Base-by-base conservation (phyloP, 2,329 filamentous ascomycete genomes). In the Fusarium equiseti region DNA sequence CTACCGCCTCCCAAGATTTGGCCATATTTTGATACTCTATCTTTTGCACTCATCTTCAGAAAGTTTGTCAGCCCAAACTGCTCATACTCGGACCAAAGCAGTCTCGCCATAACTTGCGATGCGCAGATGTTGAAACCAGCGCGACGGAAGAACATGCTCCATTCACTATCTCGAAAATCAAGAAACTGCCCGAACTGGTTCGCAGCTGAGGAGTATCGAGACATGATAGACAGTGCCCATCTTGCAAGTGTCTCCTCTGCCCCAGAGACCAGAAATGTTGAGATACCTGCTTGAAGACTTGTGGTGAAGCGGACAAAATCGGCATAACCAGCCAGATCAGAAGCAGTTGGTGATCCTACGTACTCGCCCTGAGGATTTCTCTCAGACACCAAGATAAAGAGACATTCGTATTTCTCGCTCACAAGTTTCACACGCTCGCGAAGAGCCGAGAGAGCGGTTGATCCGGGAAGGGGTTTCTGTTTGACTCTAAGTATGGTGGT, bases 401-500 rank as follows among this genome's bases (percentile, higher is more conserved):
- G 81, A 6, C 82, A 83, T 68, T 93, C 90, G 75, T 96, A 95
- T 12, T 89, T 85, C 3, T 75, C 58, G 15, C 88, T 84, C 0
- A 91, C 81, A 10, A 77, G 79, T 6, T 80, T 76, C 12, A 95
- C 81, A 4, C 86, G 84, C 53, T 89, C 84, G 40, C 86, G 85
- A 16, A 94, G 81, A 16, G 82, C 80, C 5, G 83, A 81, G 38
- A 81, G 77, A 0, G 74, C 67, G 11, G 78, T 82, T 8, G 78
- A 77, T 2, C 79, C 78, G 0, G 93, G 92, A 0, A 94, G 83
- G 5, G 91, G 84, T 50, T 85, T 88, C 74, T 97, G 95, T 45
- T 90, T 91, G 27, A 92, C 84, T 70, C 91, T 89, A 66, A 95
- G 88, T 8, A 95, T 81, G 0, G 88, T 92, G 1, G 92, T 92